Percentiles rank a stretch among this genome's conserved stretches.
These are phyloP conservation scores for Nidularia pulvinata DNA, from an alignment of 768 basidiomycete species.

Conservation along the genomic window DNA sequence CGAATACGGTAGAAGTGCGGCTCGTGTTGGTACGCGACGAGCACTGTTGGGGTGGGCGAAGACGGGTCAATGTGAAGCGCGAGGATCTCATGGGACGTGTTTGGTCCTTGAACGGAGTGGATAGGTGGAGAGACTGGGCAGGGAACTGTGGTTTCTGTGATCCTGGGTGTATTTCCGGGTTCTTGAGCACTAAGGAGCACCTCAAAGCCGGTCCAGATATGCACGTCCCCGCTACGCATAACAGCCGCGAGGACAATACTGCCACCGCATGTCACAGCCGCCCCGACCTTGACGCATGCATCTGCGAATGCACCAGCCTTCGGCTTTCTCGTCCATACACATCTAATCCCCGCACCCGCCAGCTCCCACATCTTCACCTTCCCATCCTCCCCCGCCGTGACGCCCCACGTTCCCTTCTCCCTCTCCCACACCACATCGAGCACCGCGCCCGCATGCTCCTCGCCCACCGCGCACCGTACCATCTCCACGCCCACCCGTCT, in stretches of 20 bases:
- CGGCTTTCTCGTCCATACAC: slow-evolving; percentile 62
- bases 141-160: slow-evolving; percentile 29
- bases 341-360: slow-evolving; percentile 35
- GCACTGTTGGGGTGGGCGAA: slow-evolving; percentile 27
- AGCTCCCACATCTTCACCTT: slow-evolving; percentile 75
- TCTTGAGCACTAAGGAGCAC: neutral
- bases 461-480: slow-evolving; percentile 45
- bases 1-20: slow-evolving; percentile 54
- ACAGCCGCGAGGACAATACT: slow-evolving; percentile 48
- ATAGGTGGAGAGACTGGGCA: slow-evolving; percentile 22
- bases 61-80: slow-evolving; percentile 23
- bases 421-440: slow-evolving; percentile 54
- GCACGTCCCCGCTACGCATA: slow-evolving; percentile 54
- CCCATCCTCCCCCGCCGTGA: slow-evolving; percentile 64
- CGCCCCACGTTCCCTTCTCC: slow-evolving; percentile 21
- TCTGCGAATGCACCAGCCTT: slow-evolving; percentile 36
- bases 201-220: slow-evolving; percentile 50
- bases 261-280: slow-evolving; percentile 24
- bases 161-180: slow-evolving; percentile 6
- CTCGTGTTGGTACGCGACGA: slow-evolving; percentile 52
- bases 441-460: slow-evolving; percentile 66
- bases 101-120: slow-evolving; percentile 6
- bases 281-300: slow-evolving; percentile 48
- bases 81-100: slow-evolving; percentile 6
- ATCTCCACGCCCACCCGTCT: slow-evolving; percentile 43